Evolutionary conservation across 2,329 filamentous ascomycete species (phyloP).

Genomic region (Penicillium corylophilum): DNA sequence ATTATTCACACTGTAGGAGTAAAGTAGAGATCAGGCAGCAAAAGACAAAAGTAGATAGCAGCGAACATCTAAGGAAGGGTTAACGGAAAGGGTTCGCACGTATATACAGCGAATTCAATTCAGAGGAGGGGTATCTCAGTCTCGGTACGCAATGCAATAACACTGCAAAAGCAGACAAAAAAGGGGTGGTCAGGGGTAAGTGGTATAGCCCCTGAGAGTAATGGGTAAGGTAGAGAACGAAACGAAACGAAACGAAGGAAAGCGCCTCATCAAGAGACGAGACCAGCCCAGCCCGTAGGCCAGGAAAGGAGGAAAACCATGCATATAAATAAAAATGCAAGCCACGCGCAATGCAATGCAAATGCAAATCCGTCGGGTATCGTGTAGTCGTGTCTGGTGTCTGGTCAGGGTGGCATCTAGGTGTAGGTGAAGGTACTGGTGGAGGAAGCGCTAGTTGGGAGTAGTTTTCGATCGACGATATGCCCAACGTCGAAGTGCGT

Average conservation of each 20-base stretch:
- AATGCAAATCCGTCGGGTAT: conserved; percentile 9
- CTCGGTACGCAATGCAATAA: background rate
- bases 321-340: conserved; percentile 5
- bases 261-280: background rate
- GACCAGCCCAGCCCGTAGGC: background rate
- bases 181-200: background rate
- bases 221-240: no score
- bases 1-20: no score
- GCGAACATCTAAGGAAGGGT: background rate
- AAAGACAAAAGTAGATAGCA: no score
- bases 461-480: conserved; percentile 16
- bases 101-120: background rate
- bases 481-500: conserved; percentile 14
- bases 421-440: background rate
- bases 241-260: background rate
- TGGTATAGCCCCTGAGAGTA: no score
- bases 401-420: no score
- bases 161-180: background rate
- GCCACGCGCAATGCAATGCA: conserved; percentile 11
- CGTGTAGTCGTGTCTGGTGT: conserved; percentile 1
- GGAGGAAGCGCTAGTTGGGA: background rate
- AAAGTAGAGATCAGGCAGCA: no score
- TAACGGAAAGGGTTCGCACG: background rate
- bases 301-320: background rate
- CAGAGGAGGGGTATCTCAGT: conserved; percentile 10